Percentiles rank a stretch among this genome's conserved stretches.
phyloP scores from a whole-genome alignment of 345 rosid species.

The Eucalyptus dawsonii region DNA sequence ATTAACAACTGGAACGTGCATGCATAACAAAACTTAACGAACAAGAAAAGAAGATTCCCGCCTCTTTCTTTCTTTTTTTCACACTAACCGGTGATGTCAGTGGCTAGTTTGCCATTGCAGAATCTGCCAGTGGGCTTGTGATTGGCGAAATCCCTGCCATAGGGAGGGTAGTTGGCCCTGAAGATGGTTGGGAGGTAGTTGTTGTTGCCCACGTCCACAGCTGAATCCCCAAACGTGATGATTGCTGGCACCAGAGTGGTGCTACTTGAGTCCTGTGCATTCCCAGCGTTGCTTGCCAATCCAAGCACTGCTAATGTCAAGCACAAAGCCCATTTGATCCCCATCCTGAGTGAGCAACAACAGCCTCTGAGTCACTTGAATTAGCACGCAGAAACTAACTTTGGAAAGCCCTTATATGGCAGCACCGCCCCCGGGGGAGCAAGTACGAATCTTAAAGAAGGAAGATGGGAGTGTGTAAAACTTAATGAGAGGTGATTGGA shows the following conservation, averaged over 20 bases:
- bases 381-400: background rate
- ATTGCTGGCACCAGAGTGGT: conserved; percentile 61
- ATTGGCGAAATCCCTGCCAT: conserved; percentile 68
- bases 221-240: conserved; percentile 75
- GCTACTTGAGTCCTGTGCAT: background rate
- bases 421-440: background rate
- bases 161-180: conserved; percentile 87
- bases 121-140: conserved; percentile 82
- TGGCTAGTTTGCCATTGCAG: conserved; percentile 87
- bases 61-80: background rate
- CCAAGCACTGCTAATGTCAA: background rate
- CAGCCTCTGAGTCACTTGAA: background rate
- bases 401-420: background rate
- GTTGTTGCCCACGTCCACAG: conserved; percentile 92
- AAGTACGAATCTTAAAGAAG: background rate
- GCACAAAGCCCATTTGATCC: background rate
- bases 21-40: background rate
- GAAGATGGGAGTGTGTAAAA: background rate
- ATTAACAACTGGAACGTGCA: background rate
- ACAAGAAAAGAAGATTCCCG: background rate
- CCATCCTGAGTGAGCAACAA: background rate
- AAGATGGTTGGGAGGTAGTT: conserved; percentile 68
- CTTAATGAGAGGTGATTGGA: background rate
- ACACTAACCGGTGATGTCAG: conserved; percentile 64
- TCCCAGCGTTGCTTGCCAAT: background rate